Evolutionary conservation across 2,329 filamentous ascomycete genomes (phyloP).

Genomic region (Berkeleyomyces basicola): DNA sequence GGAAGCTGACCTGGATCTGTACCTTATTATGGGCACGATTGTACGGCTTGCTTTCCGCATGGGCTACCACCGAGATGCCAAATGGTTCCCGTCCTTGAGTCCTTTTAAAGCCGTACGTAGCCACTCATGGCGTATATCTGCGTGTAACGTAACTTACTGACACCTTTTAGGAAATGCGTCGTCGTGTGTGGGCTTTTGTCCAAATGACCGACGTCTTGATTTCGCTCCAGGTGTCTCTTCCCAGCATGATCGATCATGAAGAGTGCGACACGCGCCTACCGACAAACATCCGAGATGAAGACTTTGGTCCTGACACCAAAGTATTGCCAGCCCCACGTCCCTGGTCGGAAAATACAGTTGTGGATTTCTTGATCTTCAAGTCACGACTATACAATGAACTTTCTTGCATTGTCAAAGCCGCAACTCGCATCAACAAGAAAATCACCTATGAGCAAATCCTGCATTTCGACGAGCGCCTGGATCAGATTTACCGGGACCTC

Average conservation of each 20-base stretch:
- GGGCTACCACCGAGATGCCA: slow-evolving; percentile 65
- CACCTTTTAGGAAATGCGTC: slow-evolving; percentile 45
- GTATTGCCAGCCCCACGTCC: slow-evolving; percentile 51
- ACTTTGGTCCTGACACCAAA: slow-evolving; percentile 54
- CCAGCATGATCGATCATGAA: slow-evolving; percentile 53
- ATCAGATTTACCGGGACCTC: slow-evolving; percentile 47
- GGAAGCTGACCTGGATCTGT: slow-evolving; percentile 55
- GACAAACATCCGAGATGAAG: slow-evolving; percentile 66
- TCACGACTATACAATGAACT: slow-evolving; percentile 50
- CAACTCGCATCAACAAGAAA: slow-evolving; percentile 37
- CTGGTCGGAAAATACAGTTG: slow-evolving; percentile 53
- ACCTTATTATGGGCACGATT: slow-evolving; percentile 38
- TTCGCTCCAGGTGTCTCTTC: slow-evolving; percentile 54
- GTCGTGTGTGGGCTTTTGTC: slow-evolving; percentile 52
- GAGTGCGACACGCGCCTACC: slow-evolving; percentile 63
- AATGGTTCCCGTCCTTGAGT: slow-evolving; percentile 53
- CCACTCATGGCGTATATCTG: background rate
- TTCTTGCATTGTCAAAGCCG: slow-evolving; percentile 53
- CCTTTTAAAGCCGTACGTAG: slow-evolving; percentile 50
- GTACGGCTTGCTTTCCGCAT: slow-evolving; percentile 47
- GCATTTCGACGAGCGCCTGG: slow-evolving; percentile 42
- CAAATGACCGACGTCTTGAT: slow-evolving; percentile 60
- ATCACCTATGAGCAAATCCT: slow-evolving; percentile 49
- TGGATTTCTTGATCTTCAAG: slow-evolving; percentile 66
- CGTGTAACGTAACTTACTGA: background rate